Percentiles rank a stretch among this genome's conserved stretches.
Evolutionary conservation across 306 rosid genomes (phyloP).

Genomic region (Cucurbita maxima): DNA sequence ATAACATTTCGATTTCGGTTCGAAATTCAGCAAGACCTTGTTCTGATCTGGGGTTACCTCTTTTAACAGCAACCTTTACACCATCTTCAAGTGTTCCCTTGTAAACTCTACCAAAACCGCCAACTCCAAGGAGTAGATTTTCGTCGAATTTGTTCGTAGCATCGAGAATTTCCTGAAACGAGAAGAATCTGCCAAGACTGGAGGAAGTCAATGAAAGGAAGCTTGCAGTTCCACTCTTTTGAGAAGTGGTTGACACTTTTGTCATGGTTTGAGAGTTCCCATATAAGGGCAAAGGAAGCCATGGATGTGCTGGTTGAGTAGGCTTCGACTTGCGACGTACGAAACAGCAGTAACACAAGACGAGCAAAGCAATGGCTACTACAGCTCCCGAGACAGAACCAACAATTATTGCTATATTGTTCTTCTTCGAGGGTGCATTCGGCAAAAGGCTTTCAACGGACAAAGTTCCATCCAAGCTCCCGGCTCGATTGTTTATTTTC

Average conservation of each 20-base stretch:
- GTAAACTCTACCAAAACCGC: constrained; percentile 90
- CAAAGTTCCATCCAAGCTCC: constrained; percentile 52
- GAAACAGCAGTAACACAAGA: constrained; percentile 41
- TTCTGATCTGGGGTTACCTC: constrained; percentile 88
- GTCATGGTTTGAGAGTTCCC: constrained; percentile 88
- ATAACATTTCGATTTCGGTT: constrained; percentile 92
- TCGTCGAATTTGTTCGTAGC: constrained; percentile 89
- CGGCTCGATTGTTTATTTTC: constrained; percentile 54
- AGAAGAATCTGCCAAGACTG: constrained; percentile 62
- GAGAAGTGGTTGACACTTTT: constrained; percentile 64
- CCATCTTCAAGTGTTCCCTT: constrained; percentile 87
- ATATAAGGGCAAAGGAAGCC: constrained; percentile 74
- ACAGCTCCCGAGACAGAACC: constrained; percentile 37
- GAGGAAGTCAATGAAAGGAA: constrained; percentile 68
- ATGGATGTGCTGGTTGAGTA: constrained; percentile 46
- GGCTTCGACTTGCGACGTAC: constrained; percentile 31
- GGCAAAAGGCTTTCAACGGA: constrained; percentile 49
- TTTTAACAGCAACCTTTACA: constrained; percentile 69
- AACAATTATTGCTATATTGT: constrained; percentile 24
- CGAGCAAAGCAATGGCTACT: constrained; percentile 28
- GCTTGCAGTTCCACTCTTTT: constrained; percentile 85
- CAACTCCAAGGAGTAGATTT: constrained; percentile 73
- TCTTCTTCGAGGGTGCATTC: constrained; percentile 28
- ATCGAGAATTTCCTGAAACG: constrained; percentile 71
- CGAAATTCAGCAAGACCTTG: constrained; percentile 91